Evolutionary conservation across 2,329 filamentous ascomycete species (phyloP), one percentile per base, ranked within the genome.

Genomic region (Venturia oleaginea): DNA sequence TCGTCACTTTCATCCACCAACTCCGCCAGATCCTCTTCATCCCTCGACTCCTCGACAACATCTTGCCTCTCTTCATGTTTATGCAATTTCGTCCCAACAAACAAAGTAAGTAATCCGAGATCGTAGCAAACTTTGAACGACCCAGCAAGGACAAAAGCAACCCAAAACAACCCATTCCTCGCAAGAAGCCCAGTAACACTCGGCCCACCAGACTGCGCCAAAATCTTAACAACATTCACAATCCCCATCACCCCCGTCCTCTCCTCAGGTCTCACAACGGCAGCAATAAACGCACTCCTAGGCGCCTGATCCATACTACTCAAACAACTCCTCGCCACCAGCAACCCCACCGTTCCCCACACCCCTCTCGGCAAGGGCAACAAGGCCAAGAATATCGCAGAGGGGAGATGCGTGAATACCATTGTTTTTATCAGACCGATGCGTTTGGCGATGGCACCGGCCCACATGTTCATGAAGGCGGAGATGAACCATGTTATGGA

Each of bases 281-380:
- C 85, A 0, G 86, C 85, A 61, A 89, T 87, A 65, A 89, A 84
- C 0, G 86, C 86, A 0, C 85, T 77, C 2, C 86, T 79, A 0
- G 86, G 86, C 0, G 84, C 86, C 75, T 89, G 86, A 67, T 89
- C 86, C 84, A 89, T 88, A 67, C 82, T 85, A 69, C 88, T 88
- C 55, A 89, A 76, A 0, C 84, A 84, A 2, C 84, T 79, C 5
- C 86, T 80, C 24, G 88, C 72, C 32, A 87, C 77, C 0, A 89
- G 75, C 0, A 89, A 76, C 0, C 76, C 76, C 0, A 84, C 80
- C 0, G 84, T 83, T 51, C 83, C 70, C 46, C 78, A 78, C 1
- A 86, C 74, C 2, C 74, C 76, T 6, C 74, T 75, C 0, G 86
- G 83, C 0, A 82, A 70, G 0, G 86, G 85, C 63, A 89, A 86